Percentiles rank a stretch among this genome's conserved stretches.
Evolutionary conservation across 495 filamentous ascomycete genomes (phyloP).

Genomic region (Apiosordaria backusii): DNA sequence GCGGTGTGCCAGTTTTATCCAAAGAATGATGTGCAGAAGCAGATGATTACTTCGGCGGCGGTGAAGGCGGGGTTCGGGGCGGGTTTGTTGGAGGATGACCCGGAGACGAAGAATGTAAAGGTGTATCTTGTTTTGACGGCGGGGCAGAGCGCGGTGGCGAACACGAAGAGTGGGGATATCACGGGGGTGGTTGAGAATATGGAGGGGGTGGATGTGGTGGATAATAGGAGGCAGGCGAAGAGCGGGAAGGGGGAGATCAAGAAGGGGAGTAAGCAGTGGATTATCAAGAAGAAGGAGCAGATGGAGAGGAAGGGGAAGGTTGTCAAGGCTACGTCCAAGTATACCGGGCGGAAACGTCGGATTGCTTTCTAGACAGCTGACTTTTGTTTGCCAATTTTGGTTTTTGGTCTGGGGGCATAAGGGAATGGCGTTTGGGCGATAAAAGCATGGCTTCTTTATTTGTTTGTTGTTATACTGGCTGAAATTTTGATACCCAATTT

Average conservation of each 20-base stretch:
- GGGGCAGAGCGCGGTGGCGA: conserved; percentile 61
- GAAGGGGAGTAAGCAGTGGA: conserved; percentile 88
- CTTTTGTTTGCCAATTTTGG: not conserved
- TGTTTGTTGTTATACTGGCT: not conserved
- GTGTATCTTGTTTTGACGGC: conserved; percentile 91
- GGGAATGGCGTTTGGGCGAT: conserved; percentile 20
- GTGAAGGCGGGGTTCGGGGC: conserved; percentile 94
- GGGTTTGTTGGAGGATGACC: conserved; percentile 91
- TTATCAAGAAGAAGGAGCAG: conserved; percentile 91
- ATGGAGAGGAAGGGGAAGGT: conserved; percentile 92
- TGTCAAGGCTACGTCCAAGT: conserved; percentile 85
- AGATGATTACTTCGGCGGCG: conserved; percentile 85
- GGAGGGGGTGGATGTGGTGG: conserved; percentile 82
- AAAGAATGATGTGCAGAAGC: conserved; percentile 85
- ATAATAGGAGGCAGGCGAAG: conserved; percentile 57
- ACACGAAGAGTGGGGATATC: conserved; percentile 64
- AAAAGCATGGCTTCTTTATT: conserved; percentile 12
- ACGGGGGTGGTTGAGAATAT: conserved; percentile 80
- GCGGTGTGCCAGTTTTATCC: conserved; percentile 98
- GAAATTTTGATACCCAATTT: conserved; percentile 26
- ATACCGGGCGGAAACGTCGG: conserved; percentile 84
- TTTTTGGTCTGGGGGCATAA: conserved; percentile 10
- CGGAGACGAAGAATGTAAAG: conserved; percentile 91
- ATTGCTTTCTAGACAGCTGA: conserved; percentile 40
- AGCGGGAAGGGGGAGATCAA: conserved; percentile 50